Base-by-base conservation (phyloP, 2,329 filamentous ascomycete genomes). In the Colletotrichum sp. region DNA sequence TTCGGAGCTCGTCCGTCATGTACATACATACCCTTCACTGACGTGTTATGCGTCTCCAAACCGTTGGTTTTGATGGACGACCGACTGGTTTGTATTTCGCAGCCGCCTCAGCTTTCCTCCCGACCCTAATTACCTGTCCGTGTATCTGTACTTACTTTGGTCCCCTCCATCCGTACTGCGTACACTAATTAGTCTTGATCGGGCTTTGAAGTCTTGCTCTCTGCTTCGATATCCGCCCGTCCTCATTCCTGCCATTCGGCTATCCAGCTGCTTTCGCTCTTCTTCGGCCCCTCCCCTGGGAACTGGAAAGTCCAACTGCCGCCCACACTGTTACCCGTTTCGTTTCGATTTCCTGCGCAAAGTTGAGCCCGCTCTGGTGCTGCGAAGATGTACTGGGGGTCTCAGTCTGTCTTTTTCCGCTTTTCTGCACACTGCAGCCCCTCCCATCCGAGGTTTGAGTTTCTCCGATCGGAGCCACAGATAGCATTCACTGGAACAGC, bases 291-390 rank as follows among this genome's bases (percentile, higher is more conserved):
- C 15, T 7, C 36, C 61, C 15, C 7, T 52, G 38, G 18, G 13
- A 38, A 21, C 32, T 64, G 16, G 57, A 9, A 52, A 72, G 36
- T 58, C 57, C 48, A 72, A 63, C 63, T 75, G 61, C 63, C 69
- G 57, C 64, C 63, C 73, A 72, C 57, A 75, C 69, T 75, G 69
- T 63, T 67, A 72, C 73, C 69, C 43, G 63, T 58, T 48, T 68
- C 63, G 73, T 72, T 72, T 75, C 73, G 73, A 72, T 75, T 67
- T 63, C 16, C 38, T 43, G 63, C 63, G 21, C 24, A 55, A 30
- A 63, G 58, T 55, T 30, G 64, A 30, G 57, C 18, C 65, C 24
- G 55, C 26, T 26, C 32, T 61, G 24, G 24, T 48, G 43, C 43
- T 48, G 43, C 43, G 43, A n/a, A 21, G 9, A 48, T 48, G n/a